Evolutionary conservation across 2,329 filamentous ascomycete genomes (phyloP).

Genomic region (Pseudogymnoascus sp.): DNA sequence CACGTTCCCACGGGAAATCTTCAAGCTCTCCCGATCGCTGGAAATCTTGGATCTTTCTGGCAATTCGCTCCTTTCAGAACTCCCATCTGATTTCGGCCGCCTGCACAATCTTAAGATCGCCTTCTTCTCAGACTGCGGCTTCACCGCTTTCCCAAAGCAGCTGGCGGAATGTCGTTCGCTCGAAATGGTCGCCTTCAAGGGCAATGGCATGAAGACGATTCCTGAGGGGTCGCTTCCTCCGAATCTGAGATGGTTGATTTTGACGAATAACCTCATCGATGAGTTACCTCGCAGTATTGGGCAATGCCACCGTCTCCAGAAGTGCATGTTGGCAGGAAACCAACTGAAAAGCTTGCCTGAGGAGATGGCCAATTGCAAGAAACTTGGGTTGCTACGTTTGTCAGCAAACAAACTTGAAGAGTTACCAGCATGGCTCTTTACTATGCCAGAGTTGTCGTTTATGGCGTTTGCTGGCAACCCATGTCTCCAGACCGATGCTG

Average conservation of each 20-base stretch:
- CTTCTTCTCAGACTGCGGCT: slow-evolving; percentile 41
- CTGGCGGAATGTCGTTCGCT: slow-evolving; percentile 37
- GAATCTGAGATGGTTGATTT: slow-evolving; percentile 40
- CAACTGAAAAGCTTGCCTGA: slow-evolving; percentile 33
- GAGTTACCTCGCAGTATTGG: slow-evolving; percentile 37
- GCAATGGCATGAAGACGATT: slow-evolving; percentile 38
- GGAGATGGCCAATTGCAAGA: slow-evolving; percentile 37
- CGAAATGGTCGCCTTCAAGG: slow-evolving; percentile 44
- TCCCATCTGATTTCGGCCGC: slow-evolving; percentile 34
- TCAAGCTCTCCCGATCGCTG: slow-evolving; percentile 35
- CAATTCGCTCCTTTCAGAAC: slow-evolving; percentile 33
- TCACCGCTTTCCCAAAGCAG: slow-evolving; percentile 35
- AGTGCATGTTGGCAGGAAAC: slow-evolving; percentile 45
- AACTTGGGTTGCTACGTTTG: slow-evolving; percentile 38
- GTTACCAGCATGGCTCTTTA: slow-evolving; percentile 38
- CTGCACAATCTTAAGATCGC: slow-evolving; percentile 39
- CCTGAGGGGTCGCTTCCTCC: slow-evolving; percentile 37
- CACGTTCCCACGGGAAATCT: slow-evolving; percentile 34
- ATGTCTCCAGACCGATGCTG: slow-evolving; percentile 25
- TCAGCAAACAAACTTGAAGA: slow-evolving; percentile 34
- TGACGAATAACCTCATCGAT: slow-evolving; percentile 39
- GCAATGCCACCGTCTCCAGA: slow-evolving; percentile 36
- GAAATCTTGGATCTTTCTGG: slow-evolving; percentile 43
- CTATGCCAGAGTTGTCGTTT: slow-evolving; percentile 39
- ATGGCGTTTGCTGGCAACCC: slow-evolving; percentile 43